A percentile compares a stretch with the other conserved stretches of the same genome.
phyloP scores from a whole-genome alignment of 2,329 filamentous ascomycete species.

The Coleophoma crateriformis region DNA sequence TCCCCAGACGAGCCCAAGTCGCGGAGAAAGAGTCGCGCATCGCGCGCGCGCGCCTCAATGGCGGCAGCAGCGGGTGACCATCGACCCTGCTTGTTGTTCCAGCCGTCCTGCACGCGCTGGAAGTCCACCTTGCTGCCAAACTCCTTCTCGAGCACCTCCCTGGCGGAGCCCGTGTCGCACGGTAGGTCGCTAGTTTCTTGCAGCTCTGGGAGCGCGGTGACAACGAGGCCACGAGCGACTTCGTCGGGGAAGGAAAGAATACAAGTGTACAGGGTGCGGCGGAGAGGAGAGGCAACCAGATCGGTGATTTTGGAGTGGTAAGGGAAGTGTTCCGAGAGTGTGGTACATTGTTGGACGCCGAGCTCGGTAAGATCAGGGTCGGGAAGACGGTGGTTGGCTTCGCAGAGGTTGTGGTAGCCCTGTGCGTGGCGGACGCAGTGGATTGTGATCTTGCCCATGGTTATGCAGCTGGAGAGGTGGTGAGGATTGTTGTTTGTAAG shows the following conservation, averaged over 20 bases:
- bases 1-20: constrained; percentile 28
- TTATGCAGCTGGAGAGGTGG: neutral
- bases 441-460: neutral
- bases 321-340: constrained; percentile 58
- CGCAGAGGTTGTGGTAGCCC: constrained; percentile 1
- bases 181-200: constrained; percentile 74
- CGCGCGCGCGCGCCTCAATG: constrained; percentile 36
- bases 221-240: constrained; percentile 30
- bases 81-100: constrained; percentile 59
- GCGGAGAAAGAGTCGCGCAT: constrained; percentile 53
- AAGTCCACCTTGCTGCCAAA: constrained; percentile 59
- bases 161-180: constrained; percentile 68
- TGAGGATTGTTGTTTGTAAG: neutral
- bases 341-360: constrained; percentile 69
- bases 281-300: constrained; percentile 73
- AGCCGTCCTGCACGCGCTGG: constrained; percentile 53
- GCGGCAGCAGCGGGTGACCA: constrained; percentile 10
- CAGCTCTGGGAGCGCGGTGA: constrained; percentile 66
- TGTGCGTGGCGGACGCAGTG: constrained; percentile 1
- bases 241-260: constrained; percentile 60
- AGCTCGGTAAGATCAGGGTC: constrained; percentile 54
- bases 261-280: constrained; percentile 75
- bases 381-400: neutral
- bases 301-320: constrained; percentile 60
- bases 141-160: constrained; percentile 49